A percentile compares a stretch with the other conserved stretches of the same genome.
Evolutionary conservation across 1,139 yeast species (phyloP).

Genomic region (Suhomyces bolitotheri): DNA sequence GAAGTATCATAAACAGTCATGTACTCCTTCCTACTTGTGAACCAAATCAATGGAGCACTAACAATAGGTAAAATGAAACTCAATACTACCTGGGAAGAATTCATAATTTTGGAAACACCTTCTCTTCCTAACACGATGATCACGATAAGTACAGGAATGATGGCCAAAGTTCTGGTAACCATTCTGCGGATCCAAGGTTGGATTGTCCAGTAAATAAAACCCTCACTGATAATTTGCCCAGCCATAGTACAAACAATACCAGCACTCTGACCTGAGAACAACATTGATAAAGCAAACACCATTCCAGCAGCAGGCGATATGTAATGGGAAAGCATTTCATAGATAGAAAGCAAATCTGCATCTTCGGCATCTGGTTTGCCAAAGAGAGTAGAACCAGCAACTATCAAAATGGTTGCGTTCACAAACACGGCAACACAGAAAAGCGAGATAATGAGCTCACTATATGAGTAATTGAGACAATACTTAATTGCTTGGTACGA

Average conservation of each 20-base stretch:
- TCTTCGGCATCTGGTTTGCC: conserved; percentile 63
- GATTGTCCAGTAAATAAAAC: conserved; percentile 73
- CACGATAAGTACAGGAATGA: conserved; percentile 70
- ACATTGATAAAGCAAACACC: conserved; percentile 70
- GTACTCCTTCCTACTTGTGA: conserved; percentile 62
- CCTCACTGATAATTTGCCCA: conserved; percentile 84
- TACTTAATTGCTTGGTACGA: conserved; percentile 63
- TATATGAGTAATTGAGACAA: conserved; percentile 64
- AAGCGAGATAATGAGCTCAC: conserved; percentile 64
- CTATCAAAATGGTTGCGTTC: conserved; percentile 72
- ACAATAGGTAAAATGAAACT: conserved; percentile 72
- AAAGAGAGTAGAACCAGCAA: conserved; percentile 72
- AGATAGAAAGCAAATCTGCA: conserved; percentile 75
- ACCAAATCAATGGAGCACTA: conserved; percentile 75
- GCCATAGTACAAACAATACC: conserved; percentile 87
- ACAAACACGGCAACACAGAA: conserved; percentile 77
- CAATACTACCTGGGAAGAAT: conserved; percentile 74
- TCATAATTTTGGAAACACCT: conserved; percentile 65
- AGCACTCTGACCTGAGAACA: conserved; percentile 78
- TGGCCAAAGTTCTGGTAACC: conserved; percentile 68
- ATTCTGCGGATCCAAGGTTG: conserved; percentile 78
- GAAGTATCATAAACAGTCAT: conserved; percentile 51
- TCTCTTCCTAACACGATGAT: conserved; percentile 60
- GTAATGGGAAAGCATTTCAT: conserved; percentile 53
- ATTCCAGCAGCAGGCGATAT: conserved; percentile 77